Evolutionary conservation across 2,329 filamentous ascomycete species (phyloP).

Genomic region (Periconia sp.): DNA sequence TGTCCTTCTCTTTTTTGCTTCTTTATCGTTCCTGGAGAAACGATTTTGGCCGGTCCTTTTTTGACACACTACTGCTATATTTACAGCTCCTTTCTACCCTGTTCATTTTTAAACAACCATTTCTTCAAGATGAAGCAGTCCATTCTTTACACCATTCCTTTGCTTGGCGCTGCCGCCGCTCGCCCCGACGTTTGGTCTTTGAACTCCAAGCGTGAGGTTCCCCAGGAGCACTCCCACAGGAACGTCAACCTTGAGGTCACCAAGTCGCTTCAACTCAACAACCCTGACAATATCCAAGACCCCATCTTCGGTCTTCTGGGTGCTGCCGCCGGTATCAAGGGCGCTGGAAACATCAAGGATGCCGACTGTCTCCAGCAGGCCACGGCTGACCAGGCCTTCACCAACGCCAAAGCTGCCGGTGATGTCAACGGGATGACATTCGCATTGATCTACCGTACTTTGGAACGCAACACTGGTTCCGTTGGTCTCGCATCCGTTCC

Average conservation of each 20-base stretch:
- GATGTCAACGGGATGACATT: slow-evolving; percentile 58
- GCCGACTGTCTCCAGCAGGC: slow-evolving; percentile 61
- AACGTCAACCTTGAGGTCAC: slow-evolving; percentile 52
- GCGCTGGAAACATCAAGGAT: slow-evolving; percentile 54
- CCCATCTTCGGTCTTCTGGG: slow-evolving; percentile 58
- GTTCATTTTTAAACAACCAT: slow-evolving; percentile 4
- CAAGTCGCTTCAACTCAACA: slow-evolving; percentile 47
- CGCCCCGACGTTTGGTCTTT: slow-evolving; percentile 19
- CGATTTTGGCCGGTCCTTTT: slow-evolving; percentile 39
- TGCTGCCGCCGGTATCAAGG: slow-evolving; percentile 51
- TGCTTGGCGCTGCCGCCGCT: slow-evolving; percentile 32
- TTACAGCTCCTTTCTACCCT: slow-evolving; percentile 6
- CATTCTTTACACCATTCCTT: slow-evolving; percentile 27
- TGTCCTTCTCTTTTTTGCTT: slow-evolving; percentile 29
- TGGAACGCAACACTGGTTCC: slow-evolving; percentile 62
- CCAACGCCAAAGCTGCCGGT: slow-evolving; percentile 57
- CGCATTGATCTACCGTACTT: slow-evolving; percentile 55
- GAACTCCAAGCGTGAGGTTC: slow-evolving; percentile 52
- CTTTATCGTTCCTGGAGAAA: slow-evolving; percentile 41
- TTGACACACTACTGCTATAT: slow-evolving; percentile 11
- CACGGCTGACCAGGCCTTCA: slow-evolving; percentile 61
- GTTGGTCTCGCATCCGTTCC: slow-evolving; percentile 61
- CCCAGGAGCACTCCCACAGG: slow-evolving; percentile 60
- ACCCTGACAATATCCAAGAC: slow-evolving; percentile 53
- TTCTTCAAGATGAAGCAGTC: slow-evolving; percentile 37